These are phyloP conservation scores for Herpotrichia juniperi DNA, from an alignment of 2,329 filamentous ascomycete species.

Conservation along the genomic window DNA sequence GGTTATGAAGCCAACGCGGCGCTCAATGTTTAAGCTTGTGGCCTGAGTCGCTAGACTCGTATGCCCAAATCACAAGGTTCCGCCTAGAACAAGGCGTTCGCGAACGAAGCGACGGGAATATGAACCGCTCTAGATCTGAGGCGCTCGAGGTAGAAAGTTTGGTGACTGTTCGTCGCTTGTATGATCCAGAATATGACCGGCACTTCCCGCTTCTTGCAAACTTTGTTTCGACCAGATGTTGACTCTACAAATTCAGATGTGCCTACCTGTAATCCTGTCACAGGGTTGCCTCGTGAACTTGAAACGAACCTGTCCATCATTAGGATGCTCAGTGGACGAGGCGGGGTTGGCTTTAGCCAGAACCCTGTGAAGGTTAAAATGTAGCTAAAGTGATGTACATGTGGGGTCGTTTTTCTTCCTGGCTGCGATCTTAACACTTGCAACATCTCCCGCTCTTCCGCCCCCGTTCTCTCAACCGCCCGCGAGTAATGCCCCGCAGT, in stretches of 20 bases:
- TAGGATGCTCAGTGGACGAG: background rate
- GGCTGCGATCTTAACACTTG: background rate
- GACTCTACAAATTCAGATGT: background rate
- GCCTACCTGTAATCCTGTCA: background rate
- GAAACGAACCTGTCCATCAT: background rate
- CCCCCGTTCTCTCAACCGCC: background rate
- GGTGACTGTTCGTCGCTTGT: background rate
- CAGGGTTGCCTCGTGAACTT: background rate
- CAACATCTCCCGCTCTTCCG: background rate
- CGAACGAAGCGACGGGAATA: background rate
- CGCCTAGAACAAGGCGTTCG: background rate
- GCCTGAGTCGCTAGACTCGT: background rate
- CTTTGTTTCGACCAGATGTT: background rate
- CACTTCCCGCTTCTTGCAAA: background rate
- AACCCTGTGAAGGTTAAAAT: background rate
- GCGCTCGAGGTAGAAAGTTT: background rate
- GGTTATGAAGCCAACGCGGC: background rate
- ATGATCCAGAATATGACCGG: background rate
- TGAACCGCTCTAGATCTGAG: background rate
- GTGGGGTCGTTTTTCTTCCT: background rate
- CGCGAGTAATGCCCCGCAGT: background rate
- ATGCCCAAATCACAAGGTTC: slow-evolving; percentile 3
- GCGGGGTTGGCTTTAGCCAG: background rate
- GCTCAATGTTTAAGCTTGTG: background rate
- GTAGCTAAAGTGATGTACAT: slow-evolving; percentile 18